Base-by-base conservation (phyloP, 192 early-diverging fungal species). In the Gryganskiella cystojenkinii region DNA sequence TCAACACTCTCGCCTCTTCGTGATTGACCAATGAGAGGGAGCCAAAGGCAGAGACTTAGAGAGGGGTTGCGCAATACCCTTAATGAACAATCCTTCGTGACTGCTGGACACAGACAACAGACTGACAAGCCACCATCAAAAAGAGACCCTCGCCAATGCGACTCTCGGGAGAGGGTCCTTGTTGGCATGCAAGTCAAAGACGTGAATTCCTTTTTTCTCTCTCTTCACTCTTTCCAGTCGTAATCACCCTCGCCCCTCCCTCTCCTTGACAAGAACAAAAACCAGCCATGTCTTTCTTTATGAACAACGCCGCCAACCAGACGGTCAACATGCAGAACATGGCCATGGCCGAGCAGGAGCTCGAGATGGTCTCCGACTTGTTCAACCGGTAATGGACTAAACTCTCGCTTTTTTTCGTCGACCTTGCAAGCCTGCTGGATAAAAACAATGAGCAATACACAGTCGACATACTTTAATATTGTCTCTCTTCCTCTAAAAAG, bases 301-400 rank as follows among this genome's bases (percentile, higher is more conserved):
- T 71, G 70, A 71, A 80, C 71, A 62, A 50, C 52, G 62, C 65
- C 53, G 60, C 65, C 60, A 78, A 79, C 67, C 86, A 87, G 60
- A 43, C 85, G 35, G 81, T 88, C 22, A 89, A 88, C 62, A 84
- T 84, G 54, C 86, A 87, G 78, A 89, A 89, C 71, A 84, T 90
- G 76, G 87, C 87, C 55, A 86, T 90, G 74, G 91, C 91, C 59
- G 93, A 94, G 81, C 90, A 92, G 72, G 93, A 94, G 62, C 87
- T 93, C 65, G 93, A 94, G 72, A 92, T 92, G 89, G 86, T 93
- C 30, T 91, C 92, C 3, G 92, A 93, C 46, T 84, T 93, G 81
- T 93, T 92, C 83, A 87, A 91, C 67, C 86, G 89, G 87, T 89
- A 86, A 61, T 49, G 37, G 13, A 40, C 5, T 40, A 13, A 5